phyloP scores from a whole-genome alignment of 129 eudicot genomes.

The Scalesia atractyloides region DNA sequence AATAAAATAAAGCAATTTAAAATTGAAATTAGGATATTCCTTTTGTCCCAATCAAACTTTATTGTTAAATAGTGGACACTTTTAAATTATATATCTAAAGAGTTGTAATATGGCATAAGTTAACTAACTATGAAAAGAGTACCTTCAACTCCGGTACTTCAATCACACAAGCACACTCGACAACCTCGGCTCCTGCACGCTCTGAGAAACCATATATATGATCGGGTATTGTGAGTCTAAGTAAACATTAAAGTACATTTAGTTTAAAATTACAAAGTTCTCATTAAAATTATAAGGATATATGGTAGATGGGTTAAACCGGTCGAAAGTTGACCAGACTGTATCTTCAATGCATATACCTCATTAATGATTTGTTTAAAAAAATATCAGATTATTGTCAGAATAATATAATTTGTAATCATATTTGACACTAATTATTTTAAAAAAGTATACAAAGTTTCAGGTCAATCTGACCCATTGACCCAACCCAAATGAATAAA shows the following conservation, averaged over 20 bases:
- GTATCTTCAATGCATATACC: background rate
- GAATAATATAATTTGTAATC: background rate
- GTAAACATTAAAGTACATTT: background rate
- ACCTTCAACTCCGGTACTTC: slow-evolving; percentile 76
- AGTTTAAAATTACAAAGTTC: background rate
- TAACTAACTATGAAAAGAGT: background rate
- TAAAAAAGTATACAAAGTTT: background rate
- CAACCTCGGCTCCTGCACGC: slow-evolving; percentile 69
- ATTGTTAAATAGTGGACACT: background rate
- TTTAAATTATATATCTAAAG: background rate
- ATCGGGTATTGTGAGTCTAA: background rate
- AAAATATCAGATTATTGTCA: background rate
- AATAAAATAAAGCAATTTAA: background rate
- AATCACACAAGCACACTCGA: slow-evolving; percentile 66
- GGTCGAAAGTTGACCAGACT: background rate
- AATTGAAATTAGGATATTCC: no score
- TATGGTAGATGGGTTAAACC: background rate
- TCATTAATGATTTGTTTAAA: background rate
- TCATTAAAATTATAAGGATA: background rate
- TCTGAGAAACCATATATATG: slow-evolving; percentile 30
- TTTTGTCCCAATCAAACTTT: background rate
- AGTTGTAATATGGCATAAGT: no score
- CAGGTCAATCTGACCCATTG: background rate
- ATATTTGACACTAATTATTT: background rate
- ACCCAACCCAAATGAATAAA: slow-evolving; percentile 4